A percentile compares a stretch with the other conserved stretches of the same genome.
Conservation (phyloP, 78 protist genomes). For the Paulinella micropora region DNA sequence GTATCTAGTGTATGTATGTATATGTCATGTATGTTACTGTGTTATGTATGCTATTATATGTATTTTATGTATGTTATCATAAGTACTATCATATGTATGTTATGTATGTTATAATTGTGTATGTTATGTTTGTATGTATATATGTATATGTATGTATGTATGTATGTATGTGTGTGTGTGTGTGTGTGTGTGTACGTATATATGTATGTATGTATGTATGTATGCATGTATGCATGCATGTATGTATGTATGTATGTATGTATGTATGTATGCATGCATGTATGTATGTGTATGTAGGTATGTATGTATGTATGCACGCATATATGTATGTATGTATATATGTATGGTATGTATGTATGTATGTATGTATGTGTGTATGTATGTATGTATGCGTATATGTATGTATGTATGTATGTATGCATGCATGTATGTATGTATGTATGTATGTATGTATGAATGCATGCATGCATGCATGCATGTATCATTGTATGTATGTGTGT, state of each 20-base stretch:
- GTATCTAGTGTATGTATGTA: neutral
- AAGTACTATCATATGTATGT: neutral
- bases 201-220: neutral
- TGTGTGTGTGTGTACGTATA: neutral
- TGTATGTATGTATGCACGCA: neutral
- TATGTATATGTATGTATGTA: no score
- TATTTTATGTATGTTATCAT: neutral
- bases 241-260: neutral
- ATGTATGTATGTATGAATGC: neutral
- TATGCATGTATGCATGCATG: neutral
- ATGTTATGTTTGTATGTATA: neutral
- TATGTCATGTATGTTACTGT: neutral
- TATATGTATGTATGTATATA: neutral
- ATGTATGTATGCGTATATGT: neutral
- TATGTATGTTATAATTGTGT: neutral
- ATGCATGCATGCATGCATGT: no score
- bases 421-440: neutral
- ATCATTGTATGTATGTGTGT: no score
- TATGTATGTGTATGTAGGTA: neutral
- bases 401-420: neutral
- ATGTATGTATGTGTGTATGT: neutral
- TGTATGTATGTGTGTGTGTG: no score
- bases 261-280: neutral
- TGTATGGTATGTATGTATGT: neutral
- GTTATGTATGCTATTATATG: neutral